Evolutionary conservation across 2,329 filamentous ascomycete genomes (phyloP).

Genomic region (Sporothrix euskadiensis): DNA sequence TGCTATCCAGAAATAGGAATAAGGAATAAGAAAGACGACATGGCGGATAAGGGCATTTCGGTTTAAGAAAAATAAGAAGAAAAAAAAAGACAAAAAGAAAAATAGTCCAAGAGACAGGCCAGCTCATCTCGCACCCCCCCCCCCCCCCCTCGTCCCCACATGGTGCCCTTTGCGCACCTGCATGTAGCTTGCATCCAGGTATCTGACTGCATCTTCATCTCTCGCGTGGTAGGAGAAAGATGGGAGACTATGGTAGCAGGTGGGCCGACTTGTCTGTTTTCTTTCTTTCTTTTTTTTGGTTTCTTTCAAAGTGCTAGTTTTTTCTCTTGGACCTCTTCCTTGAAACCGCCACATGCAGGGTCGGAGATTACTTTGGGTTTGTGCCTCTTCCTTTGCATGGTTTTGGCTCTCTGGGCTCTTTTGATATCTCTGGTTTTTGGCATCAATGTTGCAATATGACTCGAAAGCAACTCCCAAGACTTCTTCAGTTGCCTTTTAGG

Average conservation of each 20-base stretch:
- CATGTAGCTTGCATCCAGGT: neutral
- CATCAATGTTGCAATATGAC: neutral
- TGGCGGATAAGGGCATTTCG: neutral
- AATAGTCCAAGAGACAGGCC: neutral
- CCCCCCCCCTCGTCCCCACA: neutral
- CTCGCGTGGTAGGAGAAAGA: conserved; percentile 8
- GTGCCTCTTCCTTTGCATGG: neutral
- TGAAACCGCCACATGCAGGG: neutral
- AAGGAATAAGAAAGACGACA: conserved; percentile 12
- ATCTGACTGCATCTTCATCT: conserved; percentile 24
- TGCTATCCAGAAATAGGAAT: conserved; percentile 12
- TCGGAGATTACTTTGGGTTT: neutral
- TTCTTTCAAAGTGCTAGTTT: neutral
- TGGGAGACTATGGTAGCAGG: conserved; percentile 10
- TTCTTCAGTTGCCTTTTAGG: neutral
- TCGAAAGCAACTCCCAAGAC: neutral
- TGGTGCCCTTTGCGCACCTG: neutral
- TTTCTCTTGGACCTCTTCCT: neutral
- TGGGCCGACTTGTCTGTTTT: neutral
- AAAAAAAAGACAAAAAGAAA: neutral
- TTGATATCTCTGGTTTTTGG: neutral
- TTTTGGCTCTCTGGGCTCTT: neutral
- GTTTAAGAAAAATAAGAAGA: neutral
- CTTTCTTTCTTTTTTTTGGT: neutral
- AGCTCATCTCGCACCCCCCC: neutral